A percentile compares a stretch with the other conserved stretches of the same genome.
Evolutionary conservation across 2,329 filamentous ascomycete species (phyloP).

Genomic region (Alternaria triticimaculans): DNA sequence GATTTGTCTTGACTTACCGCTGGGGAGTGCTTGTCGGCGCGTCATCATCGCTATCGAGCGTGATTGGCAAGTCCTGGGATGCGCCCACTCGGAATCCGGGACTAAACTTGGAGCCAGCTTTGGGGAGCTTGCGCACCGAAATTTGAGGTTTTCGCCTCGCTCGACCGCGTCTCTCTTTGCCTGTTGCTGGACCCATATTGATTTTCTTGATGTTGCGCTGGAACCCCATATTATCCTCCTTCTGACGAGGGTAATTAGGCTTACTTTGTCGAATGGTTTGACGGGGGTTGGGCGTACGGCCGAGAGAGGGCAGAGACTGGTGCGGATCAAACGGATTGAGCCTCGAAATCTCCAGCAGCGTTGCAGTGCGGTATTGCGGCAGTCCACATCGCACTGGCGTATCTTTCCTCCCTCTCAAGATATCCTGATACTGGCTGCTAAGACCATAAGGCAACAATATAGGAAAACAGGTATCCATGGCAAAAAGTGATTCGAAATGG

Average conservation of each 20-base stretch:
- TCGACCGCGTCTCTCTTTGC: not conserved
- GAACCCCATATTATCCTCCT: not conserved
- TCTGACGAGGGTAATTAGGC: not conserved
- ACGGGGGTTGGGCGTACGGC: not conserved
- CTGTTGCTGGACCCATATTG: not conserved
- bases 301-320: not conserved
- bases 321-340: not conserved
- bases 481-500: constrained; percentile 28
- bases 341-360: not conserved
- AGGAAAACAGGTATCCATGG: constrained; percentile 5
- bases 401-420: not conserved
- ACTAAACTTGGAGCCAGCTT: not conserved
- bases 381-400: not conserved
- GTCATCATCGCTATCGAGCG: constrained; percentile 17
- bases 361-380: not conserved
- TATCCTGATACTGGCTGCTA: constrained; percentile 2
- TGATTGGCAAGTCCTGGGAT: constrained; percentile 11
- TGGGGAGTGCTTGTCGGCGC: not conserved
- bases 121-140: not conserved
- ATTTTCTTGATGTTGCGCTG: not conserved
- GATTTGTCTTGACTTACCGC: not conserved
- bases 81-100: constrained; percentile 1
- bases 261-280: not conserved
- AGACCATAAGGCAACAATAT: constrained; percentile 18
- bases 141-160: not conserved